Conservation (phyloP, 2,329 filamentous ascomycete species). For the Metarhizium sp. region DNA sequence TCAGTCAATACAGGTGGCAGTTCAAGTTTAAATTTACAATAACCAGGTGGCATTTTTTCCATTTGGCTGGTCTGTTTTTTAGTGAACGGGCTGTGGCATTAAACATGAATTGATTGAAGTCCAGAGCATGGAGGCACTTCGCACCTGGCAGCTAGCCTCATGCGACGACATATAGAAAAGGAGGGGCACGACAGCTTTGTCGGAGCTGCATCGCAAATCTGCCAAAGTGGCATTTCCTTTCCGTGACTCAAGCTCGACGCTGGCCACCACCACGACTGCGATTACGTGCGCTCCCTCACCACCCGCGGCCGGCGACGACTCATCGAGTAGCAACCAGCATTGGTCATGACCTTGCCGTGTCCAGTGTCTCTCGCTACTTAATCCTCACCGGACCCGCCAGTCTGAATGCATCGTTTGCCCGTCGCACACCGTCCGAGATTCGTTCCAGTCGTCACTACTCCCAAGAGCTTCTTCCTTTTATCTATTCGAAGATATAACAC, state of each 20-base stretch:
- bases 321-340: not conserved
- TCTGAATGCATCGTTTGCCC: constrained; percentile 28
- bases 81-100: too few species aligned
- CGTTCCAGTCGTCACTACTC: constrained; percentile 15
- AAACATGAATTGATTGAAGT: too few species aligned
- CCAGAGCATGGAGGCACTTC: too few species aligned
- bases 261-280: not conserved
- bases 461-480: constrained; percentile 15
- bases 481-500: constrained; percentile 24
- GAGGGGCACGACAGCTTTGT: too few species aligned
- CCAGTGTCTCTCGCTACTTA: constrained; percentile 8
- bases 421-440: constrained; percentile 18
- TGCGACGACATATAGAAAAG: too few species aligned
- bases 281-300: not conserved
- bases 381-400: constrained; percentile 4
- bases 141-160: too few species aligned
- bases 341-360: constrained; percentile 10
- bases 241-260: not conserved
- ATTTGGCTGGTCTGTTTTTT: too few species aligned
- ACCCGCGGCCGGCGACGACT: not conserved
- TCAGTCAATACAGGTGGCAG: too few species aligned
- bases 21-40: too few species aligned
- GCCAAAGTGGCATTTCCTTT: not conserved
- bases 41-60: too few species aligned
- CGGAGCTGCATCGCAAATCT: too few species aligned